phyloP scores from a whole-genome alignment of 2,329 filamentous ascomycete species.

The Penicillium occitanis region DNA sequence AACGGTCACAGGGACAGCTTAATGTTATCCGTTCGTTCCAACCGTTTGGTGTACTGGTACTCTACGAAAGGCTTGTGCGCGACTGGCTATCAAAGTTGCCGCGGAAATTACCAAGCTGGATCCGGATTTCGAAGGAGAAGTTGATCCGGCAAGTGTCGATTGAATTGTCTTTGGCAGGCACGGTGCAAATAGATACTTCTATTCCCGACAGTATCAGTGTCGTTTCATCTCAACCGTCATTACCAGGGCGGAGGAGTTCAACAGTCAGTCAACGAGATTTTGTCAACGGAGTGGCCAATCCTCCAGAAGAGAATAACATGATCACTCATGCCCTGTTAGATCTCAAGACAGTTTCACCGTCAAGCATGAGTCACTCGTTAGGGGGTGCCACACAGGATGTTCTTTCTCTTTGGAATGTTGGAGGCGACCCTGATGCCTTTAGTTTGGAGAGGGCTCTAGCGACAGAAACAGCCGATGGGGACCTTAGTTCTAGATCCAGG shows the following conservation, averaged over 20 bases:
- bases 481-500: constrained; percentile 19
- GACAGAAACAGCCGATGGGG: constrained; percentile 26
- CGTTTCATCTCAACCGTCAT: constrained; percentile 9
- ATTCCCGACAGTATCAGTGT: not conserved
- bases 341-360: constrained; percentile 13
- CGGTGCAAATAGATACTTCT: constrained; percentile 27
- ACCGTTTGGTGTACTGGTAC: constrained; percentile 26
- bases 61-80: constrained; percentile 39
- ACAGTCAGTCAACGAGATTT: not conserved
- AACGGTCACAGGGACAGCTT: too few species aligned
- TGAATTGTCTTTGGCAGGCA: constrained; percentile 39
- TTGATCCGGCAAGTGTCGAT: constrained; percentile 37
- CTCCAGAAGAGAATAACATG: not conserved
- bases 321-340: constrained; percentile 3
- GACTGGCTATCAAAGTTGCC: constrained; percentile 40
- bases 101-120: constrained; percentile 34
- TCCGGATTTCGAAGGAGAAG: constrained; percentile 42
- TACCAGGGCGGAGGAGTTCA: not conserved
- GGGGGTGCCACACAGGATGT: constrained; percentile 24
- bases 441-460: constrained; percentile 33
- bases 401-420: constrained; percentile 40
- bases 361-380: not conserved
- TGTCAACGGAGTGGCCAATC: not conserved
- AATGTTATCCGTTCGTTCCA: constrained; percentile 22
- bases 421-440: constrained; percentile 35